Conservation (phyloP, 768 basidiomycete genomes). For the Tylopilus sp. region DNA sequence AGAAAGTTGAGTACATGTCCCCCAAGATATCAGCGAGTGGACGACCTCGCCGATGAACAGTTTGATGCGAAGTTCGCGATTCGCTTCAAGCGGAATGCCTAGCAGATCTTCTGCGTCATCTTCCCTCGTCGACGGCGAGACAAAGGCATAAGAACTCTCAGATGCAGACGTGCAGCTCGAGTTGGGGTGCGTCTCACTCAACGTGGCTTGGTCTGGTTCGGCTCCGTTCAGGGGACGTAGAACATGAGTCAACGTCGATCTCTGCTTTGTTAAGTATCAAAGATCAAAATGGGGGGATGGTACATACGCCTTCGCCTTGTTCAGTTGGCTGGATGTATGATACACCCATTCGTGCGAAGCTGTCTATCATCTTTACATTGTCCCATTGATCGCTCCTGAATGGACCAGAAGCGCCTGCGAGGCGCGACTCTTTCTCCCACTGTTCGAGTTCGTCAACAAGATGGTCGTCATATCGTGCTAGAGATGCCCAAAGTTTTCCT, state of each 20-base stretch:
- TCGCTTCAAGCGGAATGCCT: conserved; percentile 60
- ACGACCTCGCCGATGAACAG: conserved; percentile 69
- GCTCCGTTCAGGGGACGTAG: conserved; percentile 35
- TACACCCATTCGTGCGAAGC: conserved; percentile 63
- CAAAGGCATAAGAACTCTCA: conserved; percentile 2
- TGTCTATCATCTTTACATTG: conserved; percentile 70
- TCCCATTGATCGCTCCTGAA: conserved; percentile 67
- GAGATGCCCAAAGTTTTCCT: conserved; percentile 62
- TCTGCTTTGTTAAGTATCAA: conserved; percentile 21
- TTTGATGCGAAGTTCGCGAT: conserved; percentile 67
- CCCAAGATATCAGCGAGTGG: conserved; percentile 2
- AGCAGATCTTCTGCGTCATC: conserved; percentile 18
- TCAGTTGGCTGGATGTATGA: conserved; percentile 12
- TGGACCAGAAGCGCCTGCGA: conserved; percentile 33
- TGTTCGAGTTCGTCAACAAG: conserved; percentile 60
- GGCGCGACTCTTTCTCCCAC: conserved; percentile 57
- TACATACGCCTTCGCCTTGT: conserved; percentile 13
- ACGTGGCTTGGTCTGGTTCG: conserved; percentile 40
- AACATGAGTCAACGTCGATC: conserved; percentile 41
- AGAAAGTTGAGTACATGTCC: background rate
- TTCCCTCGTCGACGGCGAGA: conserved; percentile 1
- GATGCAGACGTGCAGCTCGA: background rate
- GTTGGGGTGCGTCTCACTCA: conserved; percentile 24
- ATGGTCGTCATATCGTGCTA: conserved; percentile 77
- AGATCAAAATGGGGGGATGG: background rate